Conservation (phyloP, 2,329 filamentous ascomycete genomes). For the Talaromyces sp. region DNA sequence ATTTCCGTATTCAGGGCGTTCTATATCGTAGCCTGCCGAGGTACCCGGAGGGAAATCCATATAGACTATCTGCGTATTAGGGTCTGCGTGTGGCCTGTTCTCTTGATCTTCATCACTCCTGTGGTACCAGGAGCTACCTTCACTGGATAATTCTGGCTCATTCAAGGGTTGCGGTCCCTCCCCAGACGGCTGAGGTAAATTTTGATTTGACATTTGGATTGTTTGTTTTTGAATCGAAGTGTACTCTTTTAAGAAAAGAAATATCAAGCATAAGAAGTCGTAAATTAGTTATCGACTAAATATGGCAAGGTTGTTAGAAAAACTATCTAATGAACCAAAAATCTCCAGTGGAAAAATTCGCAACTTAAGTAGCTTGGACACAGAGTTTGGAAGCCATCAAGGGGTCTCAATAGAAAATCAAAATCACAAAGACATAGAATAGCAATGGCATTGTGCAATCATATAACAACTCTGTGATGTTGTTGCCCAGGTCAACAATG, state of each 20-base stretch:
- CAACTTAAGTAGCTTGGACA: neutral
- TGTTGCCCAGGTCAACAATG: neutral
- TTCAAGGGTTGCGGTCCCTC: neutral
- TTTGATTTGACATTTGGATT: neutral
- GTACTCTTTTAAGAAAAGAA: neutral
- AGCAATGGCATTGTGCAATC: neutral
- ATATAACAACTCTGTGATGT: neutral
- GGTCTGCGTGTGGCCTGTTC: neutral
- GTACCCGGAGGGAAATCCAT: neutral
- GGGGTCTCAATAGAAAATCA: too few species aligned
- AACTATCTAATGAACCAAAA: neutral
- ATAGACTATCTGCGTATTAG: neutral
- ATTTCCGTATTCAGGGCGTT: neutral
- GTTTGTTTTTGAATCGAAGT: neutral
- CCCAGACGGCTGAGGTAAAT: neutral
- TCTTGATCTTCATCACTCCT: slow-evolving; percentile 1
- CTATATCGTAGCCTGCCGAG: neutral
- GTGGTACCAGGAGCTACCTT: neutral
- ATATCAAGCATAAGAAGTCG: too few species aligned
- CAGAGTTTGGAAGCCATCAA: neutral
- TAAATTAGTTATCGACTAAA: neutral
- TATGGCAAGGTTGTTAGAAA: neutral
- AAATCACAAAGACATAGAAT: neutral
- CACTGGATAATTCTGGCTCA: neutral
- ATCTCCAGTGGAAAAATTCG: neutral